These are phyloP conservation scores for Paramecium pentaurelia DNA, from an alignment of 73 alveolate genomes.

Conservation along the genomic window DNA sequence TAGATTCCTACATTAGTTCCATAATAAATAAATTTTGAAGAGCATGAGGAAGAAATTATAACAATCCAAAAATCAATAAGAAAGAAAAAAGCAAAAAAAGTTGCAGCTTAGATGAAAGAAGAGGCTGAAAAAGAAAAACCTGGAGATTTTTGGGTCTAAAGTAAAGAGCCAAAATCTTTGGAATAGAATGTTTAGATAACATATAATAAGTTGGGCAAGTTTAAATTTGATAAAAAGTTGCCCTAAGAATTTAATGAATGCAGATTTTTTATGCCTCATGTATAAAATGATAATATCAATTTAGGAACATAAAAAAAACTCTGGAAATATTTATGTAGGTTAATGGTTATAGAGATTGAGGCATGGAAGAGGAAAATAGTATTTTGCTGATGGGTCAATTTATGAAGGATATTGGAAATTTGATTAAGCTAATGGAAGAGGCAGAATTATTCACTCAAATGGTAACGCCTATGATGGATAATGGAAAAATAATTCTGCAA, in stretches of 20 bases:
- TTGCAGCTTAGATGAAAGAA: neutral
- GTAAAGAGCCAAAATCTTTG: neutral
- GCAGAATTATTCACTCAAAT: slow-evolving; percentile 58
- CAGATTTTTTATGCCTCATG: slow-evolving; percentile 30
- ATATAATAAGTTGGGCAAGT: neutral
- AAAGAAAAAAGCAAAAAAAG: slow-evolving; percentile 33
- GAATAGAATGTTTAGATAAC: neutral
- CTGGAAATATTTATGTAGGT: slow-evolving; percentile 39
- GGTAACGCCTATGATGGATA: slow-evolving; percentile 68
- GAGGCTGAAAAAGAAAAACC: slow-evolving; percentile 26
- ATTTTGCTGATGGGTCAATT: slow-evolving; percentile 67
- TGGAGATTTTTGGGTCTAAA: neutral
- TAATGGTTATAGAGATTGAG: slow-evolving; percentile 46
- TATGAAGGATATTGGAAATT: slow-evolving; percentile 62
- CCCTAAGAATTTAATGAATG: slow-evolving; percentile 32
- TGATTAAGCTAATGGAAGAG: slow-evolving; percentile 64
- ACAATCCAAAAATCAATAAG: neutral
- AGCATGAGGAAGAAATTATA: neutral
- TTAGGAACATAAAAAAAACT: slow-evolving; percentile 22
- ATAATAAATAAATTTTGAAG: neutral
- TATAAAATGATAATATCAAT: neutral
- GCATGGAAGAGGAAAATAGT: slow-evolving; percentile 80
- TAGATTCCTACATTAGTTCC: neutral
- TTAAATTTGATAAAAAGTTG: neutral
- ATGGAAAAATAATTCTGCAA: slow-evolving; percentile 61